Evolutionary conservation across 176 grass and related monocot species (phyloP).

Genomic region (Oryza glumipatula): DNA sequence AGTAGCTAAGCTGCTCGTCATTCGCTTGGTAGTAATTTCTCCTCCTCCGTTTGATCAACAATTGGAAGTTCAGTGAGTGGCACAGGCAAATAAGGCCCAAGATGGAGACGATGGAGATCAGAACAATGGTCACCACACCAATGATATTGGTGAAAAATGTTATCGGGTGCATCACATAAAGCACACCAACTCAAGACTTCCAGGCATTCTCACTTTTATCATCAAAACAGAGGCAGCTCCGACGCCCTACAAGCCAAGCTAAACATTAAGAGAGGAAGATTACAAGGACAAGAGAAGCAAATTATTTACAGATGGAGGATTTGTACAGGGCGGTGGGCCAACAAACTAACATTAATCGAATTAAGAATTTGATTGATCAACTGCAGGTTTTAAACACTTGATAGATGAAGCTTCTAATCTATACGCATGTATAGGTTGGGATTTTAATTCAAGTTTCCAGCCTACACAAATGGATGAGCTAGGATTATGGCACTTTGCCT

Average conservation of each 20-base stretch:
- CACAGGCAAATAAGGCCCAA: conserved; percentile 75
- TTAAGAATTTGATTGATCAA: conserved; percentile 17
- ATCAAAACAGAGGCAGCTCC: conserved; percentile 6
- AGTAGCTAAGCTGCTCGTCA: conserved; percentile 75
- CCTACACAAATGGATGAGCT: background rate
- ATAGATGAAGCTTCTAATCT: conserved; percentile 14
- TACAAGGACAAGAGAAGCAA: conserved; percentile 21
- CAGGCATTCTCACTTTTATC: conserved; percentile 52
- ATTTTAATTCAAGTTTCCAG: background rate
- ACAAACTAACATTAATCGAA: conserved; percentile 8
- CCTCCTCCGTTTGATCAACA: conserved; percentile 62
- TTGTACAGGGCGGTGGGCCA: background rate
- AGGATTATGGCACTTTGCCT: background rate
- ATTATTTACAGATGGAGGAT: conserved; percentile 9
- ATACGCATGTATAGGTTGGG: background rate
- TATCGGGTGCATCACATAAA: conserved; percentile 70
- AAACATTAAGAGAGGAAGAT: conserved; percentile 24
- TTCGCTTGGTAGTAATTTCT: background rate
- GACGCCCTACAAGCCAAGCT: conserved; percentile 19
- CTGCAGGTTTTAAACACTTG: background rate
- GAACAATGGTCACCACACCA: conserved; percentile 88
- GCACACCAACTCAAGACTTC: conserved; percentile 16
- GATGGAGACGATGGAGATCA: conserved; percentile 61
- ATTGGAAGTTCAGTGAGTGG: conserved; percentile 71
- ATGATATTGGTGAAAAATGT: conserved; percentile 65